Evolutionary conservation across 495 filamentous ascomycete species (phyloP).

Genomic region (Lineolata rhizophorae): DNA sequence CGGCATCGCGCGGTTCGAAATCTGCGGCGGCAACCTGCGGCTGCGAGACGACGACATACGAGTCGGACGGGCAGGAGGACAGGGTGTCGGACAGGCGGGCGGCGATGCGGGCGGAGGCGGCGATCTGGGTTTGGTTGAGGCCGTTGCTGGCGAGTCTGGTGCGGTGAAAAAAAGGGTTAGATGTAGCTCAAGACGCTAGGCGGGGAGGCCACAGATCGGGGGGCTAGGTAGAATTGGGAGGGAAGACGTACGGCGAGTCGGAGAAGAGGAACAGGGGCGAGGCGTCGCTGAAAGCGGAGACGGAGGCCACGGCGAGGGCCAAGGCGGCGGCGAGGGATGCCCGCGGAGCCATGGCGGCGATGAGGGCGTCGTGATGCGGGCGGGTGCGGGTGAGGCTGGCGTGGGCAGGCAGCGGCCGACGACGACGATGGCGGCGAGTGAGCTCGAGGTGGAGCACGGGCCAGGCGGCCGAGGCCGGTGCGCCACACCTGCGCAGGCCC

Average conservation of each 20-base stretch:
- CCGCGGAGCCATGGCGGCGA: constrained; percentile 4
- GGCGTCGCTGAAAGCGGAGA: constrained; percentile 56
- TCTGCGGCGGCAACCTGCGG: constrained; percentile 52
- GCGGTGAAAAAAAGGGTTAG: constrained; percentile 15
- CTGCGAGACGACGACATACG: constrained; percentile 64
- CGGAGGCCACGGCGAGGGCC: constrained; percentile 35
- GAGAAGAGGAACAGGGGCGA: constrained; percentile 78
- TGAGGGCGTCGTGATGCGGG: background rate
- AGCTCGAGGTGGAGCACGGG: too few relatives aligned
- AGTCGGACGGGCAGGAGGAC: constrained; percentile 44
- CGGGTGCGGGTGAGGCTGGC: too few relatives aligned
- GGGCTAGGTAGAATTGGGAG: constrained; percentile 2
- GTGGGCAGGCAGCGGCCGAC: too few relatives aligned
- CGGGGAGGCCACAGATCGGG: too few relatives aligned
- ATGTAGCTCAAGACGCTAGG: too few relatives aligned
- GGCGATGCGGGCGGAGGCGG: constrained; percentile 3
- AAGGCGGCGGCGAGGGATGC: constrained; percentile 26
- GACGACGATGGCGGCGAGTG: too few relatives aligned
- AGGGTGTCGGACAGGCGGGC: constrained; percentile 24
- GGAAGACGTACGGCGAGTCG: constrained; percentile 43
- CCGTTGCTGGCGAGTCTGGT: constrained; percentile 2
- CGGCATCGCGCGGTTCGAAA: constrained; percentile 30
- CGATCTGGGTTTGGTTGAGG: constrained; percentile 2
- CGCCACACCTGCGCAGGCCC: too few relatives aligned
- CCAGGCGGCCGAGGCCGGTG: too few relatives aligned